Conservation (phyloP, 768 basidiomycete species). For the Boletellus ananiceps region DNA sequence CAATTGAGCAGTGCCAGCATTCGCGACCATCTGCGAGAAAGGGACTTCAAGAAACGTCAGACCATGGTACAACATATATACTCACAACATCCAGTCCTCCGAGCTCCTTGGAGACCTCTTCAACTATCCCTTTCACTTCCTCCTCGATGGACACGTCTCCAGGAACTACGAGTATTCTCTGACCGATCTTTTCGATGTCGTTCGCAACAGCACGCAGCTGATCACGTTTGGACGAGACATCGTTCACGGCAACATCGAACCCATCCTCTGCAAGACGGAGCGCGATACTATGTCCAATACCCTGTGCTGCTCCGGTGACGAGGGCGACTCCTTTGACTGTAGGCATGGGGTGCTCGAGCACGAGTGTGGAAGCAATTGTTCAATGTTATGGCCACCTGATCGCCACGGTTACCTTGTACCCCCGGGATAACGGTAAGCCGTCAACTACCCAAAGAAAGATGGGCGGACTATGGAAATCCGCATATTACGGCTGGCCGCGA, state of each 20-base stretch:
- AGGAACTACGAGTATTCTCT: slow-evolving; percentile 15
- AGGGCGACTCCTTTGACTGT: slow-evolving; percentile 27
- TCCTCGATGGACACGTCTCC: slow-evolving; percentile 40
- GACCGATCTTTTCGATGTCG: slow-evolving; percentile 6
- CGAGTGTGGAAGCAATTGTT: not conserved
- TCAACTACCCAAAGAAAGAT: too few relatives aligned
- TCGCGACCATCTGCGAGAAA: slow-evolving; percentile 13
- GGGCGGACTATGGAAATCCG: too few relatives aligned
- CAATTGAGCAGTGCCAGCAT: slow-evolving; percentile 6
- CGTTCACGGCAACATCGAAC: slow-evolving; percentile 29
- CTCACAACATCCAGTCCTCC: slow-evolving; percentile 46
- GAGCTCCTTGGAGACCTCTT: slow-evolving; percentile 25
- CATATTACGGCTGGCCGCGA: too few relatives aligned
- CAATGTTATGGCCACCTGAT: not conserved
- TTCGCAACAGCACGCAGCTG: slow-evolving; percentile 10
- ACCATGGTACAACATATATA: not conserved
- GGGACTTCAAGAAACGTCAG: not conserved
- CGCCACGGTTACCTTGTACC: not conserved
- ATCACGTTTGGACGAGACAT: slow-evolving; percentile 17
- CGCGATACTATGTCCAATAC: slow-evolving; percentile 23
- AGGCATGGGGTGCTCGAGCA: slow-evolving; percentile 3
- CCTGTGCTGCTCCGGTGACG: slow-evolving; percentile 29
- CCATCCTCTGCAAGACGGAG: slow-evolving; percentile 20
- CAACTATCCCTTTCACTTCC: slow-evolving; percentile 40
- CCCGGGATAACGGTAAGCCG: too few relatives aligned